phyloP scores from a whole-genome alignment of 2,329 filamentous ascomycete genomes.

The Onygena corvina region DNA sequence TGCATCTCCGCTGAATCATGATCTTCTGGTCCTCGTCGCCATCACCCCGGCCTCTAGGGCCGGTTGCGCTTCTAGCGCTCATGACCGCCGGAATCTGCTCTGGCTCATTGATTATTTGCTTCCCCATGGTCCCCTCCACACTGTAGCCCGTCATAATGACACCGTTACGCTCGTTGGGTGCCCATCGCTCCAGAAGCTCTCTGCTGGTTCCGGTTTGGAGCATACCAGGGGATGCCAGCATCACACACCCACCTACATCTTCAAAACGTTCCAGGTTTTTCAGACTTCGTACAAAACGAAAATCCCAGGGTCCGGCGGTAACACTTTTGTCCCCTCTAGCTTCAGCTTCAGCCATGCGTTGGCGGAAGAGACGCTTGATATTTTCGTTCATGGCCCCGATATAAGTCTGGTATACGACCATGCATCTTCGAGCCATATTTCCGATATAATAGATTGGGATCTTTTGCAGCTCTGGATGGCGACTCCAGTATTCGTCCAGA shows the following conservation, averaged over 20 bases:
- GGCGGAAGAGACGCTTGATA: conserved; percentile 88
- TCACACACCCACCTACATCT: conserved; percentile 87
- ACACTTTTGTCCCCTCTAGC: conserved; percentile 65
- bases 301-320: conserved; percentile 73
- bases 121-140: conserved; percentile 96
- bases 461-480: conserved; percentile 76
- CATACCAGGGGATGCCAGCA: conserved; percentile 97
- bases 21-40: conserved; percentile 65
- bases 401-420: conserved; percentile 98
- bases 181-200: conserved; percentile 88
- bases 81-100: conserved; percentile 92
- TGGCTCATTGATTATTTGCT: conserved; percentile 87
- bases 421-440: conserved; percentile 88
- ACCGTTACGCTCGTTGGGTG: conserved; percentile 91
- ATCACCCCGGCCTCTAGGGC: conserved; percentile 47
- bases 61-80: conserved; percentile 51
- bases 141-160: conserved; percentile 98
- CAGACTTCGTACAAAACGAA: conserved; percentile 81
- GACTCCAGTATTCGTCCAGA: conserved; percentile 91
- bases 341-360: conserved; percentile 83
- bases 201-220: conserved; percentile 90
- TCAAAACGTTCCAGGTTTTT: conserved; percentile 93
- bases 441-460: conserved; percentile 96
- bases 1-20: conserved; percentile 85
- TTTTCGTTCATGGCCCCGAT: conserved; percentile 99